Conservation (phyloP, 208 protist genomes). For the Endotrypanum monterogeii region DNA sequence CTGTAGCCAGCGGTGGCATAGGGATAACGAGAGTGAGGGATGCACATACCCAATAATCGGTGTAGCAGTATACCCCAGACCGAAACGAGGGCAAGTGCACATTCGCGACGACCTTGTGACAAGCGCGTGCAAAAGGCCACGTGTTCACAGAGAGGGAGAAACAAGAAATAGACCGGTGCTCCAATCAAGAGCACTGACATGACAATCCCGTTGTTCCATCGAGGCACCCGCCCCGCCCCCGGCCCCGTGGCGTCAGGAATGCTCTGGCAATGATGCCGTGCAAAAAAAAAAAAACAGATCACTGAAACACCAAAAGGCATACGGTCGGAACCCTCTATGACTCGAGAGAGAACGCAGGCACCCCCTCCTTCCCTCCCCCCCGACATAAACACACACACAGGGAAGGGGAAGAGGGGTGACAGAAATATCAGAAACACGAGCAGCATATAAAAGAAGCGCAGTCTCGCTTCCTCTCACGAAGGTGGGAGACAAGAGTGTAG, state of each 20-base stretch:
- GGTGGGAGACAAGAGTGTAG: no score
- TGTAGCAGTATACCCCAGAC: neutral
- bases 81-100: neutral
- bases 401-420: neutral
- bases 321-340: neutral
- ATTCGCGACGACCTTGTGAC: neutral
- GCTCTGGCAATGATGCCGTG: neutral
- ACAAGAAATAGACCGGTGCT: neutral
- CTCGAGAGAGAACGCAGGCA: no score
- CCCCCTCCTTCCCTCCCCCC: neutral
- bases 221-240: no score
- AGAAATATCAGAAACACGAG: neutral
- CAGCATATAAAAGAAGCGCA: neutral
- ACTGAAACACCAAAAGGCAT: neutral
- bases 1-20: neutral
- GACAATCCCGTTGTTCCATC: neutral
- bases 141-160: neutral
- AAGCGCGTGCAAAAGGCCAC: neutral
- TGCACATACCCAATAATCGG: neutral
- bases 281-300: no score
- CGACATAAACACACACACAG: no score
- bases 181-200: slow-evolving; percentile 3
- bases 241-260: neutral
- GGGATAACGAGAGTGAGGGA: neutral
- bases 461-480: neutral